Conservation (phyloP, 768 basidiomycete species). For the Trametes maxima region DNA sequence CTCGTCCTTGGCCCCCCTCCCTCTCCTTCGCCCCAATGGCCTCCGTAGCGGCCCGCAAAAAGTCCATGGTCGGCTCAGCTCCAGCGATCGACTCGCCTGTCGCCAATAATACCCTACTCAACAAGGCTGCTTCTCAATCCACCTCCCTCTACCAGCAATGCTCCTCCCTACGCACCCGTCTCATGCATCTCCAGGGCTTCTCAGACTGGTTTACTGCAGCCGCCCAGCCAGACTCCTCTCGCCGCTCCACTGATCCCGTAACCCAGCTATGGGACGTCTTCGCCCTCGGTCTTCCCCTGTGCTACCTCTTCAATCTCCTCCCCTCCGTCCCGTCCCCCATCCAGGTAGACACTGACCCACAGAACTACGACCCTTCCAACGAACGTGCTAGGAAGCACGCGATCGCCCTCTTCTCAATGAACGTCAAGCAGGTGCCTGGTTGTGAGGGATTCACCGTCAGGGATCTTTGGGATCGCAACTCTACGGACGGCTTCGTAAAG, state of each 20-base stretch:
- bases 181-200: constrained; percentile 79
- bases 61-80: constrained; percentile 44
- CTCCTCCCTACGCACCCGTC: constrained; percentile 71
- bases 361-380: constrained; percentile 64
- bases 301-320: constrained; percentile 94
- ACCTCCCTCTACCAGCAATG: constrained; percentile 94
- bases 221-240: constrained; percentile 47
- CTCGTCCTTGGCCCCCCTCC: constrained; percentile 8
- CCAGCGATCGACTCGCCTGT: constrained; percentile 79
- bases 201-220: constrained; percentile 67
- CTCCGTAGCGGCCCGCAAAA: constrained; percentile 53
- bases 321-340: constrained; percentile 47
- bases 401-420: constrained; percentile 90
- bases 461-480: constrained; percentile 87
- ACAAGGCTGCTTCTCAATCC: constrained; percentile 84
- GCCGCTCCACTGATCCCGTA: constrained; percentile 89
- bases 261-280: constrained; percentile 94
- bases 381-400: constrained; percentile 90
- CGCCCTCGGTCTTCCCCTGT: constrained; percentile 89
- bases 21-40: constrained; percentile 41
- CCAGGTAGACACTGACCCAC: constrained; percentile 64
- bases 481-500: constrained; percentile 95
- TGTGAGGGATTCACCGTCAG: constrained; percentile 88
- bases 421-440: constrained; percentile 69
- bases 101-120: constrained; percentile 84